Evolutionary conservation across 495 filamentous ascomycete species (phyloP).

Genomic region (Aspergillus taichungensis): DNA sequence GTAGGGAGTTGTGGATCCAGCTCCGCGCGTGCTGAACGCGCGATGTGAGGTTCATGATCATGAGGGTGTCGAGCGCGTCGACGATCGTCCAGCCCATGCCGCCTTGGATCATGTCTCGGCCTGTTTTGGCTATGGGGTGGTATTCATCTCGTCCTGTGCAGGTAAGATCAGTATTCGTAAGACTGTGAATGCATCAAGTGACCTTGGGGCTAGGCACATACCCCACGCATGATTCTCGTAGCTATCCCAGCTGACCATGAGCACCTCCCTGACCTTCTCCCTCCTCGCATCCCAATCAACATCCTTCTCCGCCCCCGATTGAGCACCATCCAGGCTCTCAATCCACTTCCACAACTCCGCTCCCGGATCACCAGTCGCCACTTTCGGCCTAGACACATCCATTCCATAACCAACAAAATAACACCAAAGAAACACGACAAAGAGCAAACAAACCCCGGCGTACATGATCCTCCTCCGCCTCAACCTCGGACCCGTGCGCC

Average conservation of each 20-base stretch:
- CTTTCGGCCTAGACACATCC: slow-evolving; percentile 10
- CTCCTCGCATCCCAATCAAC: slow-evolving; percentile 63
- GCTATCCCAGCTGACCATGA: slow-evolving; percentile 80
- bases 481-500: slow-evolving; percentile 30
- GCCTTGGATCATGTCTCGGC: slow-evolving; percentile 66
- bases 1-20: slow-evolving; percentile 78
- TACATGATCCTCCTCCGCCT: slow-evolving; percentile 22
- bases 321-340: slow-evolving; percentile 24
- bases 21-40: slow-evolving; percentile 76
- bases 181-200: not conserved
- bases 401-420: slow-evolving; percentile 47
- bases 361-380: slow-evolving; percentile 13
- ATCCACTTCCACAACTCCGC: slow-evolving; percentile 34
- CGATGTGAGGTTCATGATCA: slow-evolving; percentile 94
- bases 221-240: slow-evolving; percentile 95
- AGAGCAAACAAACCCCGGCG: slow-evolving; percentile 19
- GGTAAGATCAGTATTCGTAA: slow-evolving; percentile 4
- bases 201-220: slow-evolving; percentile 40
- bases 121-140: slow-evolving; percentile 70
- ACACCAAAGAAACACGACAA: slow-evolving; percentile 37
- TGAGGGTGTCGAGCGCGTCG: slow-evolving; percentile 90
- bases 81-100: slow-evolving; percentile 95
- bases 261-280: slow-evolving; percentile 81
- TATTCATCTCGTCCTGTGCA: slow-evolving; percentile 75
- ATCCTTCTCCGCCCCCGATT: slow-evolving; percentile 16